phyloP scores from a whole-genome alignment of 192 early-diverging fungal species.

The Gamsiella multidivaricata region DNA sequence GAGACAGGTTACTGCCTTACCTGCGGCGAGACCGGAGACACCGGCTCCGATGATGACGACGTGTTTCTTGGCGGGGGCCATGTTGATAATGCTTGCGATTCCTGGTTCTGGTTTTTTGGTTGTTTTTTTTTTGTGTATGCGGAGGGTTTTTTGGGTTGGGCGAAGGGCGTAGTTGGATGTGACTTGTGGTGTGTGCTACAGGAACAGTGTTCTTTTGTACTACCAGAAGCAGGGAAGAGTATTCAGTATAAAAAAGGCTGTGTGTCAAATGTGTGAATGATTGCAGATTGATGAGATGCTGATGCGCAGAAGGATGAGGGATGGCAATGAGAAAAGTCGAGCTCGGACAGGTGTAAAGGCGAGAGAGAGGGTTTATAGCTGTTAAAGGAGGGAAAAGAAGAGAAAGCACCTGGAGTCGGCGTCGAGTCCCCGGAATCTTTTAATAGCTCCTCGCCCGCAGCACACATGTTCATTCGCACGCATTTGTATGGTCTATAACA shows the following conservation, averaged over 20 bases:
- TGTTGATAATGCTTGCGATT: not conserved
- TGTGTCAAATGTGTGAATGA: no score
- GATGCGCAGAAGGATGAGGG: not conserved
- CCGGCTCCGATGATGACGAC: conserved; percentile 55
- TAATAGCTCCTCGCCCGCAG: not conserved
- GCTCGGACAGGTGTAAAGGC: not conserved
- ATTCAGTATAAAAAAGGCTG: no score
- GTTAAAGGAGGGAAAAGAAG: not conserved
- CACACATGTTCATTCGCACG: not conserved
- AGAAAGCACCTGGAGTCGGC: not conserved
- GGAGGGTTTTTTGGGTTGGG: not conserved
- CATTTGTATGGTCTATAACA: not conserved
- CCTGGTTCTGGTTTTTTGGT: not conserved
- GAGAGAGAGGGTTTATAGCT: conserved; percentile 8
- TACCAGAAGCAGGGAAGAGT: not conserved
- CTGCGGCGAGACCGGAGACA: conserved; percentile 54
- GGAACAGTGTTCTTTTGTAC: not conserved
- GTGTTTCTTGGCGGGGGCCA: conserved; percentile 30
- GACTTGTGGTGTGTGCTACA: not conserved
- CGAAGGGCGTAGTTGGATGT: not conserved
- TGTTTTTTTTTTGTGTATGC: not conserved
- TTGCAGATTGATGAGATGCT: not conserved
- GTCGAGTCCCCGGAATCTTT: not conserved
- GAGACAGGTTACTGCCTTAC: conserved; percentile 17
- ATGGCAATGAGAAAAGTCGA: not conserved